Evolutionary conservation across 192 early-diverging fungal species (phyloP).

Genomic region (Bifiguratus adelaidae): DNA sequence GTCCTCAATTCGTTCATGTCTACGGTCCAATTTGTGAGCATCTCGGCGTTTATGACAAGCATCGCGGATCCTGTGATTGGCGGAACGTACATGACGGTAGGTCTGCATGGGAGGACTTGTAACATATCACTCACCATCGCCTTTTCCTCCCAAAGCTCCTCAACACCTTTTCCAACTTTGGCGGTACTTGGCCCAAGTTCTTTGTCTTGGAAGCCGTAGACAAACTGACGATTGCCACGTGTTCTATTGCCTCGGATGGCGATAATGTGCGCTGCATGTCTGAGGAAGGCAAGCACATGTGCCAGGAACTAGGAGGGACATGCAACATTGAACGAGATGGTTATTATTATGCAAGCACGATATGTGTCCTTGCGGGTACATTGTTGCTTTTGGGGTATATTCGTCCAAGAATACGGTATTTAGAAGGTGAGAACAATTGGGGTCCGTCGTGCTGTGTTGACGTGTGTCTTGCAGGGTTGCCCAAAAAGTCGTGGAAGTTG

Average conservation of each 20-base stretch:
- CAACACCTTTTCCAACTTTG: conserved; percentile 93
- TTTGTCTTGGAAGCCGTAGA: conserved; percentile 91
- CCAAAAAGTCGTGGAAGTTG: too few species aligned
- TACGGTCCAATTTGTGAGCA: conserved; percentile 93
- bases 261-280: conserved; percentile 33
- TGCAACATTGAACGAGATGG: conserved; percentile 73
- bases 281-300: conserved; percentile 51
- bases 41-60: conserved; percentile 90
- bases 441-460: too few species aligned
- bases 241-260: conserved; percentile 10
- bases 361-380: conserved; percentile 64
- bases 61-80: conserved; percentile 95
- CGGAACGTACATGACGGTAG: conserved; percentile 75
- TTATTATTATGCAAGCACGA: conserved; percentile 70
- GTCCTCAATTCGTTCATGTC: conserved; percentile 81
- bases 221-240: conserved; percentile 72
- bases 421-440: conserved; percentile 43
- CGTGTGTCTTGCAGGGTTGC: too few species aligned
- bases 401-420: conserved; percentile 41
- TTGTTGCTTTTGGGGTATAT: conserved; percentile 45
- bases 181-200: conserved; percentile 93
- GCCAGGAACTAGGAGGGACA: conserved; percentile 47
- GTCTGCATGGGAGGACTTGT: background rate
- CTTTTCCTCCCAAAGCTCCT: conserved; percentile 39
- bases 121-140: background rate